Base-by-base conservation (phyloP, 2,329 filamentous ascomycete genomes). In the Colletotrichum filicis region DNA sequence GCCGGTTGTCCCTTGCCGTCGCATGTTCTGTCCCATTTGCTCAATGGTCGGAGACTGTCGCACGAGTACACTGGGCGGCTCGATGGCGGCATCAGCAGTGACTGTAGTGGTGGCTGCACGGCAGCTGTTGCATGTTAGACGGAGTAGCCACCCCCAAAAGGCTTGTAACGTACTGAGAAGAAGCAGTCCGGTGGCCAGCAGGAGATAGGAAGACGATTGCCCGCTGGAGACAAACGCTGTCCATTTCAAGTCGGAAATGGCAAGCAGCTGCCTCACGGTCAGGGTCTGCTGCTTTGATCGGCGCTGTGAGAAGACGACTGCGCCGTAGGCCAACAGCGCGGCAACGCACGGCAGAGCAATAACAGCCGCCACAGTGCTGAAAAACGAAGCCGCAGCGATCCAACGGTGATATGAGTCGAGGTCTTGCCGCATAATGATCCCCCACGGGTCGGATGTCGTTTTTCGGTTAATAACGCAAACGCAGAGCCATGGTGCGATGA, bases 241-340 rank as follows among this genome's bases (percentile, higher is more conserved):
- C 73, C 73, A 74, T 24, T 58, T 70, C 3, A 35, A 22, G 46
- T 74, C 71, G 5, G 73, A 65, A n/a, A 74, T 72, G 28, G 70
- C 70, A 16, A 74, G 56, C 12, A 74, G 32, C 14, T 74, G 73
- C 14, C 70, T 71, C 12, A 74, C 42, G 16, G 57, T 74, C 24
- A 74, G 53, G 22, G 61, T 58, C 59, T 74, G 73, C 35, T 67
- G 57, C 16, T 56, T 37, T 12, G 56, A 55, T 28, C 53, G 66
- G 57, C 73, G 66, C 56, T 74, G 71, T 7, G 71, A 70, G 24
- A 62, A 74, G 14, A 74, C 71, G 4, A 74, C 73, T 6, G 66
- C 73, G 42, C 70, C 73, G 16, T 74, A 64, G 7, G 73, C 71
- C 32, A 74, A 28, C 16, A 74, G 58, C 26, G 66, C 62, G 58